Conservation (phyloP, 805 yeast species). For the Lipomyces spencermartinsiae region DNA sequence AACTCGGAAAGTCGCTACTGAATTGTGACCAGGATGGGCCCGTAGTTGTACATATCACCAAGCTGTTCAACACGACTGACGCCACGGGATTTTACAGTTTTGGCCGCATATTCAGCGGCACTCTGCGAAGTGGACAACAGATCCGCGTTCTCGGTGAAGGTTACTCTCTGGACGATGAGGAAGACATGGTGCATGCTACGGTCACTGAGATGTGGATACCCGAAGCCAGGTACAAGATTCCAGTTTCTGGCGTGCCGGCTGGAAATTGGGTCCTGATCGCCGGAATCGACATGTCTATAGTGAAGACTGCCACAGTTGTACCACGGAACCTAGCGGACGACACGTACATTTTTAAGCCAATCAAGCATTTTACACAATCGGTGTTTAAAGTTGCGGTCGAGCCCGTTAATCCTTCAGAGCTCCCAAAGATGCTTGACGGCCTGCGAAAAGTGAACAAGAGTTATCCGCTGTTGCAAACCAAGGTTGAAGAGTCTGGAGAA, state of each 20-base stretch:
- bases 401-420: conserved; percentile 77
- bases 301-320: conserved; percentile 67
- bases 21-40: conserved; percentile 52
- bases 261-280: conserved; percentile 75
- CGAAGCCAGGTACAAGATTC: conserved; percentile 72
- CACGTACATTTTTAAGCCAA: conserved; percentile 49
- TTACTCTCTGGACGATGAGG: conserved; percentile 55
- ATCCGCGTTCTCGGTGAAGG: conserved; percentile 65
- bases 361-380: conserved; percentile 58
- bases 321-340: conserved; percentile 43
- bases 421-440: conserved; percentile 75
- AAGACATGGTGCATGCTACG: conserved; percentile 53
- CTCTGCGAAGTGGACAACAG: conserved; percentile 54
- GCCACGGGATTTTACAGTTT: conserved; percentile 61
- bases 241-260: conserved; percentile 58
- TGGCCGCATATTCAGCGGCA: conserved; percentile 69
- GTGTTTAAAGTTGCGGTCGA: conserved; percentile 83
- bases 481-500: conserved; percentile 89
- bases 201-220: conserved; percentile 54
- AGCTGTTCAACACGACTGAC: conserved; percentile 62
- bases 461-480: conserved; percentile 70
- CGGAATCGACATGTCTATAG: conserved; percentile 64
- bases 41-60: conserved; percentile 61
- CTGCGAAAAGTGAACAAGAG: conserved; percentile 65
- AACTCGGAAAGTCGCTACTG: conserved; percentile 40